Conservation (phyloP, 257 asterid species). For the Nemophila menziesii region DNA sequence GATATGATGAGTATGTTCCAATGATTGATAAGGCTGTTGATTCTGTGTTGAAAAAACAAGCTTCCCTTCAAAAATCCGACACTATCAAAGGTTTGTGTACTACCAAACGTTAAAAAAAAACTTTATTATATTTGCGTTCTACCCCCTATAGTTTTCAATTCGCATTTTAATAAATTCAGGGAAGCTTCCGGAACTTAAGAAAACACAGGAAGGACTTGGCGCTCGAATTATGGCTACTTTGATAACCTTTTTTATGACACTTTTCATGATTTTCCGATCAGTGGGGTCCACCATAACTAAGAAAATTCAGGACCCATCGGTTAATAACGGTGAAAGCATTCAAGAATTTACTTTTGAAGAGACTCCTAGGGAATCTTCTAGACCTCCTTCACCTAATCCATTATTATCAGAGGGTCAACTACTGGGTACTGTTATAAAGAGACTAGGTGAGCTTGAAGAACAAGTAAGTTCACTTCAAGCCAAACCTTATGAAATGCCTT, state of each 20-base stretch:
- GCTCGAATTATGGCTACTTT: constrained; percentile 47
- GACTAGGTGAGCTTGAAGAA: constrained; percentile 84
- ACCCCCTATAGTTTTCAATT: too few relatives aligned
- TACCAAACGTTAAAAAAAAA: too few relatives aligned
- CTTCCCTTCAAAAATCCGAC: constrained; percentile 36
- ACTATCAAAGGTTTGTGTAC: constrained; percentile 46
- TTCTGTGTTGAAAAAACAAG: constrained; percentile 68
- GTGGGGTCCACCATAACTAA: constrained; percentile 32
- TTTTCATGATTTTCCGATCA: constrained; percentile 48
- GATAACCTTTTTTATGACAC: constrained; percentile 61
- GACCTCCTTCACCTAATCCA: constrained; percentile 78
- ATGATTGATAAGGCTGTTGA: constrained; percentile 99
- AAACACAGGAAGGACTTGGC: constrained; percentile 43
- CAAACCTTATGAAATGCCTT: constrained; percentile 92
- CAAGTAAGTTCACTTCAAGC: constrained; percentile 63
- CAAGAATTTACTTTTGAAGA: constrained; percentile 28
- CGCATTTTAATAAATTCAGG: constrained; percentile 24
- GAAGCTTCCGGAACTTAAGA: constrained; percentile 29
- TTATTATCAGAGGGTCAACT: constrained; percentile 67
- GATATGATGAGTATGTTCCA: constrained; percentile 97
- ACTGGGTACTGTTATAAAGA: constrained; percentile 59
- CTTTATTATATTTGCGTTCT: too few relatives aligned
- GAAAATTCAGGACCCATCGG: constrained; percentile 40
- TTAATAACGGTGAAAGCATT: constrained; percentile 22
- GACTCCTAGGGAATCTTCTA: constrained; percentile 49